These are phyloP conservation scores for Myriosclerotinia curreyana DNA, from an alignment of 2,329 filamentous ascomycete species.

Conservation along the genomic window DNA sequence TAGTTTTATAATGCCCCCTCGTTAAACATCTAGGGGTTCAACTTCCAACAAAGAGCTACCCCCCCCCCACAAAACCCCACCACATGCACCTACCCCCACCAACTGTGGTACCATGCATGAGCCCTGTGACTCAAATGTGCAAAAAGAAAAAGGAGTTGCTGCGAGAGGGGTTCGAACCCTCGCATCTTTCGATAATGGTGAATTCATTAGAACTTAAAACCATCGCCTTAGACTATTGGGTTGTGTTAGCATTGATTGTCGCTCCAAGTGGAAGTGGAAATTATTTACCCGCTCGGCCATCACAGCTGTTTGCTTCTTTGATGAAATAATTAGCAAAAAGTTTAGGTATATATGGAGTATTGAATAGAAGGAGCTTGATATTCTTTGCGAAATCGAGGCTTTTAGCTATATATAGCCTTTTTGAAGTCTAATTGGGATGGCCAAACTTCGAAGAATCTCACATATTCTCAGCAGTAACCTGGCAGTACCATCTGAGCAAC, in stretches of 20 bases:
- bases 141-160: not conserved
- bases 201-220: constrained; percentile 6
- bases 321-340: fast-evolving
- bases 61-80: not conserved
- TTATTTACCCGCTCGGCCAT: constrained; percentile 6
- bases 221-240: constrained; percentile 13
- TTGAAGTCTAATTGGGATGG: too few relatives aligned
- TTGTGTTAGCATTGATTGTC: not conserved
- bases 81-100: too few relatives aligned
- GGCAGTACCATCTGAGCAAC: not conserved
- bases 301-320: not conserved
- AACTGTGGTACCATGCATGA: too few relatives aligned
- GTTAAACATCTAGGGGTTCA: too few relatives aligned
- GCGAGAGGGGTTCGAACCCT: constrained; percentile 18
- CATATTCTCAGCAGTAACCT: not conserved
- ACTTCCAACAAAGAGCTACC: not conserved
- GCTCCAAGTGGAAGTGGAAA: not conserved
- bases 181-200: constrained; percentile 21
- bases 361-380: too few relatives aligned
- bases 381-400: not conserved
- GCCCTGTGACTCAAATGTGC: too few relatives aligned
- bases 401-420: not conserved
- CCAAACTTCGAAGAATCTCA: too few relatives aligned
- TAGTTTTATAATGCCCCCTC: not conserved
- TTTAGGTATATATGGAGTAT: not conserved